These are phyloP conservation scores for Alternaria sp. DNA, from an alignment of 2,329 filamentous ascomycete genomes.

Conservation along the genomic window DNA sequence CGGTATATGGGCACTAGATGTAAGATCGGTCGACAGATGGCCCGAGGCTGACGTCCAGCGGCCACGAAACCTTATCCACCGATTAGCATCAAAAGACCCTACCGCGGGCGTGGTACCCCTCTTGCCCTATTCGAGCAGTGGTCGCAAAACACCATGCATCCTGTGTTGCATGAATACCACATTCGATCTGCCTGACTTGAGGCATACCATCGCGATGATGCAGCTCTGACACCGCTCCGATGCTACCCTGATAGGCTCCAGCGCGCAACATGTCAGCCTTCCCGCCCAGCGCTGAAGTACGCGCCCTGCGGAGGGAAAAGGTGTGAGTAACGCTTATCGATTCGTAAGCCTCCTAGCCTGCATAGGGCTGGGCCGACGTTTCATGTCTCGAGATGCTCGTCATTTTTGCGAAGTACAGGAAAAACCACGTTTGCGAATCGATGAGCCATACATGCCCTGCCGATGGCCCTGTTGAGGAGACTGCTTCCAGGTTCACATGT, in stretches of 20 bases:
- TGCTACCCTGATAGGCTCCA: constrained; percentile 16
- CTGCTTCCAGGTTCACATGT: not conserved
- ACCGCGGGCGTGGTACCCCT: constrained; percentile 9
- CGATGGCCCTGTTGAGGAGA: constrained; percentile 4
- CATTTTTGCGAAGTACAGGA: constrained; percentile 2
- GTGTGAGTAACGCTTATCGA: constrained; percentile 32
- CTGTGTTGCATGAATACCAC: not conserved
- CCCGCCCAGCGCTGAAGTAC: constrained; percentile 12
- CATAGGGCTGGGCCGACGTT: constrained; percentile 30
- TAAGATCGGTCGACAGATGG: constrained; percentile 38
- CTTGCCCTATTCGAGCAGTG: not conserved
- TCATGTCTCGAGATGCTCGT: constrained; percentile 22
- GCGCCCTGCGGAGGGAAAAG: constrained; percentile 5
- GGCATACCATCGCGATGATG: not conserved
- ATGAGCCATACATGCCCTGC: not conserved
- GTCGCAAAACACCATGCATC: not conserved
- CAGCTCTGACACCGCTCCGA: constrained; percentile 4
- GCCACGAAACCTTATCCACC: constrained; percentile 27
- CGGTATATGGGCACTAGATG: constrained; percentile 34
- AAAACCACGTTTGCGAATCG: constrained; percentile 2
- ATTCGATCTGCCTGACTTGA: not conserved
- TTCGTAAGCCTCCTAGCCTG: constrained; percentile 41
- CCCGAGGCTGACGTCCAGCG: constrained; percentile 40
- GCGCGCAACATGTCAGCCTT: constrained; percentile 25
- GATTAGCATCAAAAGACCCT: constrained; percentile 1